Percentiles rank a stretch among this genome's conserved stretches.
Evolutionary conservation across 2,329 filamentous ascomycete species (phyloP).

Genomic region (Phialocephala subalpina): DNA sequence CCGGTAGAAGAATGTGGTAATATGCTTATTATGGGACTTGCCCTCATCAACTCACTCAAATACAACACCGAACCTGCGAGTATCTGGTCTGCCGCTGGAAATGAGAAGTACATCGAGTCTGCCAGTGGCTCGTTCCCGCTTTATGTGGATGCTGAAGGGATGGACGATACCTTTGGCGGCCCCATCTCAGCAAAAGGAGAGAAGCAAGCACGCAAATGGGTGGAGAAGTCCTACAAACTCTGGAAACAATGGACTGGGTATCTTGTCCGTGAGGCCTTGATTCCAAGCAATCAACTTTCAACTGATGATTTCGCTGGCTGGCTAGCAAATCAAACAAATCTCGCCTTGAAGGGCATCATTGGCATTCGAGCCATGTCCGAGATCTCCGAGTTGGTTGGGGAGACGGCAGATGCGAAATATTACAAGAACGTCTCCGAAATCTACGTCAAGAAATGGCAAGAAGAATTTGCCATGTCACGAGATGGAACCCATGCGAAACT

Average conservation of each 20-base stretch:
- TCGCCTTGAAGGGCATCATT: conserved; percentile 80
- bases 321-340: conserved; percentile 73
- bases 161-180: conserved; percentile 70
- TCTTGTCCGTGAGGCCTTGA: conserved; percentile 68
- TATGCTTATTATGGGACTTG: conserved; percentile 77
- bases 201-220: conserved; percentile 67
- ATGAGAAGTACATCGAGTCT: conserved; percentile 35
- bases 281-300: conserved; percentile 71
- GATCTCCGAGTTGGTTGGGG: conserved; percentile 64
- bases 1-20: conserved; percentile 72
- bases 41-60: conserved; percentile 76
- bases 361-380: conserved; percentile 81
- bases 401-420: conserved; percentile 62
- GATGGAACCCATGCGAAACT: conserved; percentile 74
- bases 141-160: conserved; percentile 56
- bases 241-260: conserved; percentile 78
- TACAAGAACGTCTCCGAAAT: conserved; percentile 67
- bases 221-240: conserved; percentile 65
- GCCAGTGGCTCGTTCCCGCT: conserved; percentile 41
- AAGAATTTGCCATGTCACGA: conserved; percentile 66
- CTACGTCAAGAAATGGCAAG: conserved; percentile 72
- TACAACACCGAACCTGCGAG: conserved; percentile 68
- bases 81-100: conserved; percentile 58
- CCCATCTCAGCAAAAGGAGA: conserved; percentile 54
- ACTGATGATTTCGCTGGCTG: conserved; percentile 77